Evolutionary conservation across 2,329 filamentous ascomycete species (phyloP).

Genomic region (Phoma sp.): DNA sequence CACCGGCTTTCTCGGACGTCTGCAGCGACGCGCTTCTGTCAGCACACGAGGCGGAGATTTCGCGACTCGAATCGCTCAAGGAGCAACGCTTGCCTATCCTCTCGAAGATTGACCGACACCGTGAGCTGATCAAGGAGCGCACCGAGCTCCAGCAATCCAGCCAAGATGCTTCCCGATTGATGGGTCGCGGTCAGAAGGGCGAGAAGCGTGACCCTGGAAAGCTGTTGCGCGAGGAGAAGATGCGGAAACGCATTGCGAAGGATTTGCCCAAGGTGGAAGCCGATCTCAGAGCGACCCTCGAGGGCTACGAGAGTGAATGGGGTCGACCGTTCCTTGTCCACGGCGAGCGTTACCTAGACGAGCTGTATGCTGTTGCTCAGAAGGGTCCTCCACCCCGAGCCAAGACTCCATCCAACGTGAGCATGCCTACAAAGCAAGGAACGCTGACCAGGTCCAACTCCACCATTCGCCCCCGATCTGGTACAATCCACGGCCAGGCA

Average conservation of each 20-base stretch:
- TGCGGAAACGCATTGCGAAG: slow-evolving; percentile 96
- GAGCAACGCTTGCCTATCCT: slow-evolving; percentile 88
- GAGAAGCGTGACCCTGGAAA: slow-evolving; percentile 95
- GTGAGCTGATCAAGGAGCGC: slow-evolving; percentile 80
- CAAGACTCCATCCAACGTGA: slow-evolving; percentile 72
- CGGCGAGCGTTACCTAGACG: slow-evolving; percentile 88
- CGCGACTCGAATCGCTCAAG: slow-evolving; percentile 77
- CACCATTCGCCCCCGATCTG: slow-evolving; percentile 37
- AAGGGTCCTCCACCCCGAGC: slow-evolving; percentile 68
- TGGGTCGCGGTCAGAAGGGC: slow-evolving; percentile 89
- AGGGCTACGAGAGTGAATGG: slow-evolving; percentile 91
- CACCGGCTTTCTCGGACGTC: slow-evolving; percentile 94
- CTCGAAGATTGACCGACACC: slow-evolving; percentile 81
- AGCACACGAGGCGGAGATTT: slow-evolving; percentile 91
- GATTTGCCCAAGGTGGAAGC: slow-evolving; percentile 89
- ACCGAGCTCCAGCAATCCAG: slow-evolving; percentile 88
- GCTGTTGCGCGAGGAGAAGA: slow-evolving; percentile 94
- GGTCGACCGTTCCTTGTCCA: slow-evolving; percentile 92
- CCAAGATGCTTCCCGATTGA: slow-evolving; percentile 91
- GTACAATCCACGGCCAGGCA: slow-evolving; percentile 50
- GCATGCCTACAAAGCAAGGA: slow-evolving; percentile 39
- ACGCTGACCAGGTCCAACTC: slow-evolving; percentile 36
- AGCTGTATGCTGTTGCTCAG: slow-evolving; percentile 70
- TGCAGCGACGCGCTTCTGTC: slow-evolving; percentile 95
- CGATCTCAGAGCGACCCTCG: slow-evolving; percentile 79